Base-by-base conservation (phyloP, 2,329 filamentous ascomycete genomes). In the Fusarium sp. region DNA sequence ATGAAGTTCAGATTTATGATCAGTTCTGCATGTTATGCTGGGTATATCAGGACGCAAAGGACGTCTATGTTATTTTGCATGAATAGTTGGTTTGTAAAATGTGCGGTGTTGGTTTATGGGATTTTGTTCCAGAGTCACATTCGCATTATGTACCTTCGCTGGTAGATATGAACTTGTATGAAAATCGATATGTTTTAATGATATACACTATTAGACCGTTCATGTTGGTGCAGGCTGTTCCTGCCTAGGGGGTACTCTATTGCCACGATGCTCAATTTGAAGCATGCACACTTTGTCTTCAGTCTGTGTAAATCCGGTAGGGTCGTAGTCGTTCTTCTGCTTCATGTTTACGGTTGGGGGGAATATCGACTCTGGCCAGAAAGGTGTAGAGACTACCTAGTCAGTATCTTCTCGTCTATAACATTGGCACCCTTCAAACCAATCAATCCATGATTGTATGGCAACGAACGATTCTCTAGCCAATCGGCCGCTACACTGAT, bases 131-230 rank as follows among this genome's bases (percentile, higher is more conserved):
- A 28, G 13, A 28, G 13, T 44, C 47, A 26, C 42, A 33, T 28
- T 63, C 13, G 17, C 36, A 22, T 54, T 36, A 22, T 52, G 31
- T 53, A 38, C 45, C 28, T 46, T 22, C n/a, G n/a, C 24, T 22
- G 19, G 36, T 66, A 58, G 49, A 57, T 63, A 57, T 58, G 53
- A 63, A 31, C 17, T 36, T 63, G 34, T 55, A 70, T 38, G 57
- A 55, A 70, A 62, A 63, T 45, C 26, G 24, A 62, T 39, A 59
- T 68, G 40, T 44, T 49, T 63, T 67, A 70, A 67, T 62, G 63
- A 58, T 40, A 42, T 34, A 33, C 10, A 40, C 14, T 47, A 24
- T 57, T 39, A 15, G 36, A 24, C 40, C 21, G 24, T 11, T 61
- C 8, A 14, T 2, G 13, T 17, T 13, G 24, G 17, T 17, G 7